Conservation (phyloP, 129 eudicot species). For the Calendula officinalis region DNA sequence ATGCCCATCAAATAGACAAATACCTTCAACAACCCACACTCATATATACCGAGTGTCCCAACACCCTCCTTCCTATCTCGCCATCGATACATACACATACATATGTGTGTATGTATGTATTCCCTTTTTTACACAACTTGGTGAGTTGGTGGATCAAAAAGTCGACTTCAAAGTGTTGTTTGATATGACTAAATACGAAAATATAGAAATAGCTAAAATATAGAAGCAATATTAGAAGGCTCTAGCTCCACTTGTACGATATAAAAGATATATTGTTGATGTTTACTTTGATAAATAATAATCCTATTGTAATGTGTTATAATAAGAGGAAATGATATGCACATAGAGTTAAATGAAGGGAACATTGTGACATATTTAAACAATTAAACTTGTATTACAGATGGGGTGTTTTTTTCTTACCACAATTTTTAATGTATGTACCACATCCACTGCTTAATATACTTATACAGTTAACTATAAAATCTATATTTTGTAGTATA, state of each 20-base stretch:
- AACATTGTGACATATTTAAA: too few relatives aligned
- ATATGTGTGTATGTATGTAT: not conserved
- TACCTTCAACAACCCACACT: constrained; percentile 18
- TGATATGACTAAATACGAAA: constrained; percentile 1
- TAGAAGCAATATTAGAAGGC: not conserved
- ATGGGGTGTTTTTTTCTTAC: too few relatives aligned
- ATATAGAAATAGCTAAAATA: not conserved
- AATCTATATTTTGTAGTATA: too few relatives aligned
- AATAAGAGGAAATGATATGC: too few relatives aligned
- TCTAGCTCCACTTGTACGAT: not conserved
- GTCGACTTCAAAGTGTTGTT: constrained; percentile 12
- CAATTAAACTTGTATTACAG: too few relatives aligned
- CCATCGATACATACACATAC: not conserved
- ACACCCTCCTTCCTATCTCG: not conserved
- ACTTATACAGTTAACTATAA: too few relatives aligned
- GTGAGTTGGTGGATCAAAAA: constrained; percentile 10
- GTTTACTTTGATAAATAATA: not conserved
- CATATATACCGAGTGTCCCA: not conserved
- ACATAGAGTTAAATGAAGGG: too few relatives aligned
- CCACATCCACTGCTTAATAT: too few relatives aligned
- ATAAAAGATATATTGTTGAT: not conserved
- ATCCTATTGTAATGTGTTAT: too few relatives aligned
- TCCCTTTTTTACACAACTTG: constrained; percentile 1
- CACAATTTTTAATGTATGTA: too few relatives aligned
- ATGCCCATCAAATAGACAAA: not conserved